Evolutionary conservation across 2,329 filamentous ascomycete genomes (phyloP).

Genomic region (Diaporthe citri): DNA sequence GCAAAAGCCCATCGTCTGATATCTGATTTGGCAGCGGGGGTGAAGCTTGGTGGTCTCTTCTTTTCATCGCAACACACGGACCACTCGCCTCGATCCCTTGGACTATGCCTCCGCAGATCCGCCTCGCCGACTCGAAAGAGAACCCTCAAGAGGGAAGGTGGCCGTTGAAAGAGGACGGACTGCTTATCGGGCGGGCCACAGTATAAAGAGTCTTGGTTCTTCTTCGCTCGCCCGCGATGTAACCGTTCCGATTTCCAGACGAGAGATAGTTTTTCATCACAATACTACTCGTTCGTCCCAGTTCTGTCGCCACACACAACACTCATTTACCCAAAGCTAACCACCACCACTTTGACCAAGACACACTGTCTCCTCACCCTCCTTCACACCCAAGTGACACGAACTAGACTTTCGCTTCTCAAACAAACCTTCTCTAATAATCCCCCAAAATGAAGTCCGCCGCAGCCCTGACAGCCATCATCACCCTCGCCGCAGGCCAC

Average conservation of each 20-base stretch:
- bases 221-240: neutral
- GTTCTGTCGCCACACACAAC: neutral
- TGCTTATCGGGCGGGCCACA: neutral
- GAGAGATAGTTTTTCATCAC: conserved; percentile 12
- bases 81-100: neutral
- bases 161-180: conserved; percentile 9
- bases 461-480: conserved; percentile 39
- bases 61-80: conserved; percentile 2
- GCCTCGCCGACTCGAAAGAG: neutral
- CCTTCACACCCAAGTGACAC: neutral
- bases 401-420: conserved; percentile 9
- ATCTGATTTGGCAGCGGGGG: neutral
- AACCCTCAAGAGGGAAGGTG: conserved; percentile 13
- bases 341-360: neutral
- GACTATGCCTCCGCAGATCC: neutral
- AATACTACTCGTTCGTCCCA: conserved; percentile 17
- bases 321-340: conserved; percentile 5
- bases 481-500: conserved; percentile 40
- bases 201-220: neutral
- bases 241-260: neutral
- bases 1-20: conserved; percentile 16
- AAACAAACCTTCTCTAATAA: neutral
- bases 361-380: neutral
- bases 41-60: neutral
- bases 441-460: conserved; percentile 32